Evolutionary conservation across 129 eudicot genomes (phyloP).

Genomic region (Arctium lappa): DNA sequence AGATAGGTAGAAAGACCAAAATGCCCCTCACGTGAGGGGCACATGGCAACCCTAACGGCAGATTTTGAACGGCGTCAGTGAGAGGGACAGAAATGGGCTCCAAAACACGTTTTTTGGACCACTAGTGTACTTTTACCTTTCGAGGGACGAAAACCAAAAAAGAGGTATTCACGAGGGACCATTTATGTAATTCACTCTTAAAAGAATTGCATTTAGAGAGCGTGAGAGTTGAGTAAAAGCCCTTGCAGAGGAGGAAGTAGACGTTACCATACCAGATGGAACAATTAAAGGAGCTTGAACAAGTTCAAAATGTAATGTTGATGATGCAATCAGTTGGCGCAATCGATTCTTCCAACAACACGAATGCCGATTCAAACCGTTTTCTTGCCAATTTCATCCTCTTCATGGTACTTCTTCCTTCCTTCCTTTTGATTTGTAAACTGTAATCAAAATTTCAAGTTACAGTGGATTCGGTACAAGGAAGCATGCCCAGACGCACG

Average conservation of each 20-base stretch:
- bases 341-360: conserved; percentile 30
- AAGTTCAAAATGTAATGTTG: conserved; percentile 41
- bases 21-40: no score
- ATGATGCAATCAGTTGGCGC: conserved; percentile 38
- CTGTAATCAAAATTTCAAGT: neutral
- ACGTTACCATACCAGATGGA: conserved; percentile 43
- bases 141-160: no score
- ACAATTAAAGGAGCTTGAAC: conserved; percentile 59
- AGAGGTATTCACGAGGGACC: no score
- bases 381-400: conserved; percentile 64
- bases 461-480: neutral
- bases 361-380: conserved; percentile 44
- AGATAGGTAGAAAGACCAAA: no score
- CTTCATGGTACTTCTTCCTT: conserved; percentile 40
- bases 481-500: neutral
- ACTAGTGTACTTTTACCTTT: no score
- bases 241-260: neutral
- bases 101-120: no score
- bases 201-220: neutral
- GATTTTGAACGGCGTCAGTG: no score
- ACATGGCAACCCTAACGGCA: no score
- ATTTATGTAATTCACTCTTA: no score
- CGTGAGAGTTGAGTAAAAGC: neutral
- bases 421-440: neutral
- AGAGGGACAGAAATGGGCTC: no score